phyloP scores from a whole-genome alignment of 1,284 basidiomycete species.

The Malassezia vespertilionis region DNA sequence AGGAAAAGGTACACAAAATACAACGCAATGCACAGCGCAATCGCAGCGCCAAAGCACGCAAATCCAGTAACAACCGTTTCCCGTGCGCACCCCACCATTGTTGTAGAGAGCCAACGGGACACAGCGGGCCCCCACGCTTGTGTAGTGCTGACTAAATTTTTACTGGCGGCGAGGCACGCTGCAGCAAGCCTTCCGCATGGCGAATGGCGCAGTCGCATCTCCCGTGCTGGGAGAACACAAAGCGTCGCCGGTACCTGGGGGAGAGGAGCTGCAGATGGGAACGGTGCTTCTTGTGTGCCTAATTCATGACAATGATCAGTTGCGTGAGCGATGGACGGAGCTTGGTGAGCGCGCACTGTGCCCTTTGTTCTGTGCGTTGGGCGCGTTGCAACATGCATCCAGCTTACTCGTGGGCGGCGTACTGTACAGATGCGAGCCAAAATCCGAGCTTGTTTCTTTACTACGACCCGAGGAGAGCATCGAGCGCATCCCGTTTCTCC shows the following conservation, averaged over 20 bases:
- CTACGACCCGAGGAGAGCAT: constrained; percentile 3
- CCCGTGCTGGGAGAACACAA: not conserved
- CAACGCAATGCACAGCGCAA: not conserved
- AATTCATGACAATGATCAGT: constrained; percentile 6
- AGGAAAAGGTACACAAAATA: constrained; percentile 15
- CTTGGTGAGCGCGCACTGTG: not conserved
- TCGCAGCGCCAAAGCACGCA: not conserved
- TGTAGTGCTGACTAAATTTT: constrained; percentile 4
- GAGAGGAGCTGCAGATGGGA: not conserved
- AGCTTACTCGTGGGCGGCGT: constrained; percentile 10
- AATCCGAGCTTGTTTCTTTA: not conserved
- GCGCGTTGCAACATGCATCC: constrained; percentile 1
- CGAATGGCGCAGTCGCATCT: not conserved
- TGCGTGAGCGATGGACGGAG: constrained; percentile 2
- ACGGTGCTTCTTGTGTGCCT: constrained; percentile 12
- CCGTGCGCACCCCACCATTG: too few species aligned
- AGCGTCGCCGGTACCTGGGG: not conserved
- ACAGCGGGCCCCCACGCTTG: not conserved
- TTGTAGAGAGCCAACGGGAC: not conserved
- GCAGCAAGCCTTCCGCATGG: too few species aligned
- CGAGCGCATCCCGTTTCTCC: constrained; percentile 1
- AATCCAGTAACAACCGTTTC: too few species aligned
- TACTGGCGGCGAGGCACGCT: not conserved
- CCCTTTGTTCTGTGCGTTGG: constrained; percentile 2
- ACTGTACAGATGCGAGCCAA: constrained; percentile 5